A percentile compares a stretch with the other conserved stretches of the same genome.
phyloP scores from a whole-genome alignment of 176 grass and related monocot genomes.

The Neostapfia colusana region DNA sequence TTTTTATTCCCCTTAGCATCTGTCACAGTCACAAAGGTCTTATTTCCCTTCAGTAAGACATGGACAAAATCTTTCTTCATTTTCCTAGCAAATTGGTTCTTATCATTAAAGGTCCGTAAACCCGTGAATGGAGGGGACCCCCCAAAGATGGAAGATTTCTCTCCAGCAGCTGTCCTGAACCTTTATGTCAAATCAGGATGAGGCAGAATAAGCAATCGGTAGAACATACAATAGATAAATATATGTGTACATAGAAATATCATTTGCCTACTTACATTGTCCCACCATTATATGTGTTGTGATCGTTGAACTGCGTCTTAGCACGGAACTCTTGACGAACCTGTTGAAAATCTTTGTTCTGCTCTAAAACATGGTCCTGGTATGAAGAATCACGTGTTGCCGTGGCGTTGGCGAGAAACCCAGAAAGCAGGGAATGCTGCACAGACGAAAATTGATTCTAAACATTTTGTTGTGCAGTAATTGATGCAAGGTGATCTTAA shows the following conservation, averaged over 20 bases:
- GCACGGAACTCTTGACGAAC: not conserved
- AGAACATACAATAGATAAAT: not conserved
- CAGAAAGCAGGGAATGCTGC: constrained; percentile 7
- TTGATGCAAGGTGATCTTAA: not conserved
- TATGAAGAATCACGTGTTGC: not conserved
- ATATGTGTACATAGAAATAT: not conserved
- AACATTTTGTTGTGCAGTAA: constrained; percentile 15
- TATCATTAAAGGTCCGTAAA: not conserved
- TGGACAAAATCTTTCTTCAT: constrained; percentile 33
- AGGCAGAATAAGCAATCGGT: not conserved
- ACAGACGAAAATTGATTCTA: not conserved
- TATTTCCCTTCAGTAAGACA: constrained; percentile 29
- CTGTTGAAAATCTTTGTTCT: not conserved
- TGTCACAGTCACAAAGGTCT: constrained; percentile 45
- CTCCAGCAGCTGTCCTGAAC: not conserved
- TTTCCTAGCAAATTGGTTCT: constrained; percentile 9
- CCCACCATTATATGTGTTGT: not conserved
- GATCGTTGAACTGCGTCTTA: not conserved
- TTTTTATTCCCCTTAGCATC: constrained; percentile 38
- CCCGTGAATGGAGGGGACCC: not conserved
- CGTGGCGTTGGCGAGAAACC: not conserved
- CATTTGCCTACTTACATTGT: constrained; percentile 1
- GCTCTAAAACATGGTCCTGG: not conserved
- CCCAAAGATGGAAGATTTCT: not conserved
- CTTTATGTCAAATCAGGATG: constrained; percentile 4